Conservation (phyloP, 495 filamentous ascomycete species). For the Bacidia gigantensis region DNA sequence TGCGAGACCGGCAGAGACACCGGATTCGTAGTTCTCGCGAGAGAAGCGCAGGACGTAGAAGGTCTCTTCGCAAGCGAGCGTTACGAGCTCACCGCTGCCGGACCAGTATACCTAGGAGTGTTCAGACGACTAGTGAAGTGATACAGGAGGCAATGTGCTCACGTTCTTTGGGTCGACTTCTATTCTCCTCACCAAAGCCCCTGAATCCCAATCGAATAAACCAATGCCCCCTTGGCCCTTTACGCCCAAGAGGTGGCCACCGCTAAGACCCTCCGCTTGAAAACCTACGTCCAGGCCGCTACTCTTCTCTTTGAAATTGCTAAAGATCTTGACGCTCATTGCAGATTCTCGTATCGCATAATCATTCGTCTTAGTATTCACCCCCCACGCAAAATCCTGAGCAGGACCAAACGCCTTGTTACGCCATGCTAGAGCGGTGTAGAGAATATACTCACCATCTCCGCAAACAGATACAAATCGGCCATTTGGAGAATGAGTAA, state of each 20-base stretch:
- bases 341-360: slow-evolving; percentile 90
- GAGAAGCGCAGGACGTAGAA: slow-evolving; percentile 91
- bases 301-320: slow-evolving; percentile 90
- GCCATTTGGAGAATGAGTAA: slow-evolving; percentile 92
- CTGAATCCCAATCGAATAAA: slow-evolving; percentile 91
- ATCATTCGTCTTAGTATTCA: slow-evolving; percentile 96
- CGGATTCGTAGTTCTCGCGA: slow-evolving; percentile 71
- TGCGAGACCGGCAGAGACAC: slow-evolving; percentile 62
- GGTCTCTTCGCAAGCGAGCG: slow-evolving; percentile 85
- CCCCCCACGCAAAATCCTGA: slow-evolving; percentile 93
- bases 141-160: slow-evolving; percentile 18
- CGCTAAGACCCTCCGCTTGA: slow-evolving; percentile 81
- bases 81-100: slow-evolving; percentile 84
- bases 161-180: slow-evolving; percentile 82
- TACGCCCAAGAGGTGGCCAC: slow-evolving; percentile 85
- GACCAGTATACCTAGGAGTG: slow-evolving; percentile 77
- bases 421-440: slow-evolving; percentile 91
- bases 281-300: slow-evolving; percentile 89
- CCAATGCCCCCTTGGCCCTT: slow-evolving; percentile 90
- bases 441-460: slow-evolving; percentile 97
- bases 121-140: slow-evolving; percentile 5
- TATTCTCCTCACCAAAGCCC: slow-evolving; percentile 79
- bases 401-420: slow-evolving; percentile 96
- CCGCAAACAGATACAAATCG: slow-evolving; percentile 95
- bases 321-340: slow-evolving; percentile 90